These are phyloP conservation scores for Clavulina sp. DNA, from an alignment of 768 basidiomycete genomes.

Conservation along the genomic window DNA sequence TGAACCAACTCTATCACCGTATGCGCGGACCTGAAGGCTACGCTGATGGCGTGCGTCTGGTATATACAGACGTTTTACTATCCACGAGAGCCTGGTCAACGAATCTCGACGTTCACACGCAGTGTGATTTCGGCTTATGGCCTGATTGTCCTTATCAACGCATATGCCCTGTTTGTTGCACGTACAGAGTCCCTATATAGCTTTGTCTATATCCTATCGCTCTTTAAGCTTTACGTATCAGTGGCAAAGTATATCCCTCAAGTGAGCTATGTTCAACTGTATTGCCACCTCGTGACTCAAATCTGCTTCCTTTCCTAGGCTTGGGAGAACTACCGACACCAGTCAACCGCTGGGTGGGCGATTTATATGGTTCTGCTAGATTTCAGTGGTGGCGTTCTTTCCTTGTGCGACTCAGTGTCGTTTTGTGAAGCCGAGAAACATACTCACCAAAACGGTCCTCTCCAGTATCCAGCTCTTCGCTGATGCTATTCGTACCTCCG, in stretches of 20 bases:
- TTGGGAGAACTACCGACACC: conserved; percentile 19
- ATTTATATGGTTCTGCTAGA: conserved; percentile 22
- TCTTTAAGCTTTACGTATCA: conserved; percentile 21
- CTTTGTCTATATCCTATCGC: conserved; percentile 17
- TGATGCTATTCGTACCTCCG: conserved; percentile 14
- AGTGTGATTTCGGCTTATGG: conserved; percentile 14
- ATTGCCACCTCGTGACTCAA: neutral
- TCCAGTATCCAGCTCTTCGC: conserved; percentile 16
- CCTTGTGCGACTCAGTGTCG: conserved; percentile 10
- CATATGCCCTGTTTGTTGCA: conserved; percentile 13
- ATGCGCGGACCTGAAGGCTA: conserved; percentile 9
- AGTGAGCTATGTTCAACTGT: conserved; percentile 10
- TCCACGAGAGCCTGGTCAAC: conserved; percentile 10
- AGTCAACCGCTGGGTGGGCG: conserved; percentile 19
- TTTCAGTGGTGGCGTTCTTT: conserved; percentile 17
- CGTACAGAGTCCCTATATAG: conserved; percentile 13
- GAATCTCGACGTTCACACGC: conserved; percentile 10
- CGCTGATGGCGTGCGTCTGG: conserved; percentile 17
- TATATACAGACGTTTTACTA: conserved; percentile 21
- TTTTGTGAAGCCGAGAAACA: neutral
- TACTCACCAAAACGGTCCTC: neutral
- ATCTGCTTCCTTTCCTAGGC: conserved; percentile 7
- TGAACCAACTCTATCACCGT: no score
- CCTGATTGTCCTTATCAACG: conserved; percentile 13
- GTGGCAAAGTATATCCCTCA: conserved; percentile 26